A percentile compares a stretch with the other conserved stretches of the same genome.
Evolutionary conservation across 2,329 filamentous ascomycete genomes (phyloP).

Genomic region (Hymenoscyphus fraxineus): DNA sequence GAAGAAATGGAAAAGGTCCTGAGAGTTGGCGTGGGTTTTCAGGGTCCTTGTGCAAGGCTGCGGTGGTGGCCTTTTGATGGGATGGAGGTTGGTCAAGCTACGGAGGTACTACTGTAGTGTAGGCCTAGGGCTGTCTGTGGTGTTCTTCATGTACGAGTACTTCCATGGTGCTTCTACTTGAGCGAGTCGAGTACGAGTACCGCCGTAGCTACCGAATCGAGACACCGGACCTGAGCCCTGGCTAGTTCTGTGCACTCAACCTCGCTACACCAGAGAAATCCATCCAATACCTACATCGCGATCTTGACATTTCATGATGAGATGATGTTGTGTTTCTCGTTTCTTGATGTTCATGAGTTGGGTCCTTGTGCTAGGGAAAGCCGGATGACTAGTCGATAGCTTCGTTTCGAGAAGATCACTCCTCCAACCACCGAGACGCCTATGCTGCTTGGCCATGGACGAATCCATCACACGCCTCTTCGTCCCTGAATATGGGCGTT

Average conservation of each 20-base stretch:
- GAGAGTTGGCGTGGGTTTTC: background rate
- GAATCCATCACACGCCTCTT: background rate
- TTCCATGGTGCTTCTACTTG: background rate
- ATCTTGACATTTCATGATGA: background rate
- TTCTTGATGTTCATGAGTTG: background rate
- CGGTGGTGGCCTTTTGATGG: background rate
- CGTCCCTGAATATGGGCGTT: background rate
- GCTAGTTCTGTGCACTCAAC: background rate
- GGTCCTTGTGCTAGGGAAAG: background rate
- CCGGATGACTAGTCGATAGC: background rate
- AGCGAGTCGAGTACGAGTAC: background rate
- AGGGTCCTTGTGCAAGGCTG: background rate
- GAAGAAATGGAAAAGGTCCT: background rate
- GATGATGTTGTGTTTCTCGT: background rate
- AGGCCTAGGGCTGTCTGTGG: background rate
- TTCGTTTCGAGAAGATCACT: background rate
- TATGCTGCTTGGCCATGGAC: background rate
- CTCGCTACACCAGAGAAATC: background rate
- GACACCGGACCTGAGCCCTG: background rate
- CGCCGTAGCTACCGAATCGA: background rate
- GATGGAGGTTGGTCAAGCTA: background rate
- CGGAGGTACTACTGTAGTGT: background rate
- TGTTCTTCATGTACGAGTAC: slow-evolving; percentile 1
- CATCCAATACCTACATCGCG: background rate
- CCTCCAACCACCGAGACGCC: background rate